Evolutionary conservation across 495 filamentous ascomycete genomes (phyloP).

Genomic region (Xylaria castorea): DNA sequence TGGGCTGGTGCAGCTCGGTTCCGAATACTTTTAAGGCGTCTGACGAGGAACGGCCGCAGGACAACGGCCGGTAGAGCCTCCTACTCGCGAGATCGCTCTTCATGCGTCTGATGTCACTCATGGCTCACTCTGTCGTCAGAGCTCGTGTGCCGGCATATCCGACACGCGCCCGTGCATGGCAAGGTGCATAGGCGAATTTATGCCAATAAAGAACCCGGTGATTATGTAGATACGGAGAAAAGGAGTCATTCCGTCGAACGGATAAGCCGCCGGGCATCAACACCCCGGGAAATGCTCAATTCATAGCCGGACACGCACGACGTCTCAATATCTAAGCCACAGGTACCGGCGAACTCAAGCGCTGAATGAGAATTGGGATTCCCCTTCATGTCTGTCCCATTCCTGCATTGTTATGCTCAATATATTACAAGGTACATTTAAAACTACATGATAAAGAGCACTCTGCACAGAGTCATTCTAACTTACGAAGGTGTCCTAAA

Average conservation of each 20-base stretch:
- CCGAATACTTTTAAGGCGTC: not conserved
- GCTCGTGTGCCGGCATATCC: not conserved
- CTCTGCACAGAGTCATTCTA: too few relatives aligned
- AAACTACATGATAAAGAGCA: not conserved
- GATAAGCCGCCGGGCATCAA: not conserved
- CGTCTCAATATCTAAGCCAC: not conserved
- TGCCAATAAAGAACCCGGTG: not conserved
- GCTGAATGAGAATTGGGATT: not conserved
- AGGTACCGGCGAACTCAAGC: not conserved
- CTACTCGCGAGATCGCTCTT: not conserved
- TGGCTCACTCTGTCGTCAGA: not conserved
- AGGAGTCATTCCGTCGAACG: not conserved
- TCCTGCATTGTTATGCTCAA: not conserved
- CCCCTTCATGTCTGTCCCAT: not conserved
- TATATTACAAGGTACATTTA: not conserved
- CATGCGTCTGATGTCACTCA: constrained; percentile 6
- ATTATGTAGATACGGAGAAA: not conserved
- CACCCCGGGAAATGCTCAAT: not conserved
- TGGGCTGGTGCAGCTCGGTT: not conserved
- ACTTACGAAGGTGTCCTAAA: too few relatives aligned
- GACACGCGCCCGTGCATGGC: not conserved
- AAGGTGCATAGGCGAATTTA: constrained; percentile 1
- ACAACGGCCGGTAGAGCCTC: not conserved
- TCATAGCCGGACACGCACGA: not conserved
- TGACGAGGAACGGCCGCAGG: not conserved